These are phyloP conservation scores for Thielaviopsis punctulata DNA, from an alignment of 2,329 filamentous ascomycete genomes.

Conservation along the genomic window DNA sequence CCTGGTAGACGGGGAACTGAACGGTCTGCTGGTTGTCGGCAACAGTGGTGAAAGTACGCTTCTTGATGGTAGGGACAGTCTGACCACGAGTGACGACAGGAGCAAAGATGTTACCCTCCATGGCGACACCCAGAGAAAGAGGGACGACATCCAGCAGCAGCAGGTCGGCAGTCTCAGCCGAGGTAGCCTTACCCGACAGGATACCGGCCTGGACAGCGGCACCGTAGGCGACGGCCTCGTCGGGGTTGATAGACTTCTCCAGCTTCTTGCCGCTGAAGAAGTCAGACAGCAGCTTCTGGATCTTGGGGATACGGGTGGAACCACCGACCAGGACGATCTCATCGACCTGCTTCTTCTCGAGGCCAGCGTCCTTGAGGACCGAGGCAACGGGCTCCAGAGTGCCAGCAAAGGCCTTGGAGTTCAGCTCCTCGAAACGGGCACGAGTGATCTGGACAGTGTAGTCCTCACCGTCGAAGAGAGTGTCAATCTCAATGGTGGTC, in stretches of 20 bases:
- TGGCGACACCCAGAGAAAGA: constrained; percentile 91
- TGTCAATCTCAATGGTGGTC: constrained; percentile 88
- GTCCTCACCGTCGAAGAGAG: constrained; percentile 90
- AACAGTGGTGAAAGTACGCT: constrained; percentile 95
- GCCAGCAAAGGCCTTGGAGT: constrained; percentile 98
- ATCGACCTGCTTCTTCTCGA: constrained; percentile 87
- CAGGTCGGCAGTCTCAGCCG: constrained; percentile 67
- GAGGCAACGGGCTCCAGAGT: constrained; percentile 97
- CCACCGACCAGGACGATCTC: constrained; percentile 97
- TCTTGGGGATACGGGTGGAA: constrained; percentile 98
- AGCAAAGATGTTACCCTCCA: constrained; percentile 98
- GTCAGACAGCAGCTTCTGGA: constrained; percentile 91
- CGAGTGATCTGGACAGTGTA: constrained; percentile 92
- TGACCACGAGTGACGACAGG: constrained; percentile 79
- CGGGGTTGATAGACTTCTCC: constrained; percentile 98
- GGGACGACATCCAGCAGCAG: constrained; percentile 98
- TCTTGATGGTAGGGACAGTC: constrained; percentile 88
- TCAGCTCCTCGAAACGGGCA: constrained; percentile 98
- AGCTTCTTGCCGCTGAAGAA: constrained; percentile 93
- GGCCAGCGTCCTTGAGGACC: constrained; percentile 94
- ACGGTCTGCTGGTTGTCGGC: constrained; percentile 94
- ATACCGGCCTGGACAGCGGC: constrained; percentile 95
- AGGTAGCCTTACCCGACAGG: constrained; percentile 77
- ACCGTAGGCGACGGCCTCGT: constrained; percentile 96
- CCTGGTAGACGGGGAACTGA: constrained; percentile 88